Base-by-base conservation (phyloP, 1,139 yeast species). In the Yamadazyma blattariae region DNA sequence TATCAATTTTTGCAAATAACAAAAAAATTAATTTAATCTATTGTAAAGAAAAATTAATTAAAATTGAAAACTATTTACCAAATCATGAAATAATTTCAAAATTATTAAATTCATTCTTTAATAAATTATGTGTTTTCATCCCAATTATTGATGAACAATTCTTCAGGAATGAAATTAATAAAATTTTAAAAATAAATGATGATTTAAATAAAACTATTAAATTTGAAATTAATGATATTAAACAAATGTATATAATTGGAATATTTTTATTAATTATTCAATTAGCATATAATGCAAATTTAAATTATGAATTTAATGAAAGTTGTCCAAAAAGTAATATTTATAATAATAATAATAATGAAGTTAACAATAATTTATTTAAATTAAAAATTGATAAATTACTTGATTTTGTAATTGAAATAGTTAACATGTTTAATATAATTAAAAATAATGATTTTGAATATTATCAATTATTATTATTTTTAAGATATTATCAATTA, bases 401-500 rank as follows among this genome's bases (percentile, higher is more conserved):
- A 21, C 16, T 27, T 7, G 37, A 36, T 21, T 11, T 10, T 13
- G 39, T 27, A 3, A 19, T 33, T 10, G 28, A 23, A 11, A 23
- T 30, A 5, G 27, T 33, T 2, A 36, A 34, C 11, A 13, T 24
- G 7, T 32, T 39, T 7, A 35, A 32, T 21, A 13, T 36, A 1
- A 16, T 29, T n/a, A 26, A 13, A 5, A 24, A 18, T 11, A 21
- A 24, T 25, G 35, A 46, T n/a, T 20, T 54, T 10, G 33, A 34
- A 6, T 50, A 46, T 3, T 41, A 52, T 12, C 59, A 54, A 30
- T 50, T 52, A 14, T 44, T 46, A 3, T 30, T 51, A 9, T 38
- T 56, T 31, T 37, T 49, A 9, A 43, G 49, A 14, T 40, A 42
- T 3, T 54, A 55, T 36, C 48, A 45, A 7, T 33, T 35, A 7